Evolutionary conservation across 1,284 basidiomycete species (phyloP), one percentile per base, ranked within the genome.

Genomic region (Flammula alnicola): DNA sequence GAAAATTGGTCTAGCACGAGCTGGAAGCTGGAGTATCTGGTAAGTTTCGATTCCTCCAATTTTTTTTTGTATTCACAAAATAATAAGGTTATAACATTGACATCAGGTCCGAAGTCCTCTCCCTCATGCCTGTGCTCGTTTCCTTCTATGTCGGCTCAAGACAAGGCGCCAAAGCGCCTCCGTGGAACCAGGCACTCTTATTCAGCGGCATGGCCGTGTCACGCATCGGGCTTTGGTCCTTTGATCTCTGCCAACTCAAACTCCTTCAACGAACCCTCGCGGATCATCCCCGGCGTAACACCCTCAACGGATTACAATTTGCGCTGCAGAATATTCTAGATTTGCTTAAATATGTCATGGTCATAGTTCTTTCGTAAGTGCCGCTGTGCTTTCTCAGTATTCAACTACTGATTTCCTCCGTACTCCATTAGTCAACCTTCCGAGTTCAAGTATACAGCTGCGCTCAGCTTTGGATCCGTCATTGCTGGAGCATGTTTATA

Each of bases 161-260:
- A 0, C 64, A 68, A 10, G 55, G 61, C 27, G 33, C 14, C 7
- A 51, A 52, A 32, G 55, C 41, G 14, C 61, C 68, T 0, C 53
- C 61, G 0, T 67, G 71, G 66, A 71, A 70, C 41, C 63, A 70
- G 6, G 60, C 60, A 1, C 52, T 76, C n/a, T 65, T 76, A 0
- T 77, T 76, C 40, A 71, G 71, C 22, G 71, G 71, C n/a, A 73
- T 81, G 67, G 76, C 77, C 10, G 55, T 77, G 1, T 77, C 74
- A 0, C 64, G 79, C 5, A 71, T 79, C 23, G 78, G 78, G 0
- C 64, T 81, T 0, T 81, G 78, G 78, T 68, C 72, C 0, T 81
- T 80, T 55, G 79, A 80, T 52, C 67, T 81, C 7, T 69, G 70
- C 19, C 78, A 81, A 49, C 64, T 78, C 17, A 74, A 78, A 37